A percentile compares a stretch with the other conserved stretches of the same genome.
phyloP scores from a whole-genome alignment of 2,329 filamentous ascomycete genomes.

The Fusarium graminum region DNA sequence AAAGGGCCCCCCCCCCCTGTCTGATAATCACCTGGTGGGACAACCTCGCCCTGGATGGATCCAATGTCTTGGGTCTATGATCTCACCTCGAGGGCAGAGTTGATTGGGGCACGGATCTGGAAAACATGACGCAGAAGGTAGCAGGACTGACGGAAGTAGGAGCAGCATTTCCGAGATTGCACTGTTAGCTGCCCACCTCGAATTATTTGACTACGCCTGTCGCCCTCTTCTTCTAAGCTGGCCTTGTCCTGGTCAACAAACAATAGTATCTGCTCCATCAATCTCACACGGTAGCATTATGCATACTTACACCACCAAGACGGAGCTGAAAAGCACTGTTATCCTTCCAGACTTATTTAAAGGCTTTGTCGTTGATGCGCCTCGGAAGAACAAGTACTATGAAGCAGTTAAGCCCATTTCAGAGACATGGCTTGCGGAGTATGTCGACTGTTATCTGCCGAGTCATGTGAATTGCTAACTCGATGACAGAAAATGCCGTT shows the following conservation, averaged over 20 bases:
- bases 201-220: constrained; percentile 5
- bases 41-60: background rate
- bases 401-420: constrained; percentile 20
- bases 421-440: constrained; percentile 27
- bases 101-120: background rate
- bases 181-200: background rate
- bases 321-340: constrained; percentile 5
- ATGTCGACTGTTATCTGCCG: background rate
- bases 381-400: constrained; percentile 14
- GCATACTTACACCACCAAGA: constrained; percentile 1
- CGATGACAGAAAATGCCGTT: constrained; percentile 1
- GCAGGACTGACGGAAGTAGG: too few species aligned
- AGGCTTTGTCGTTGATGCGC: constrained; percentile 12
- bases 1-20: background rate
- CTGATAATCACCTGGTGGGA: background rate
- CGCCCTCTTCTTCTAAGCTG: background rate
- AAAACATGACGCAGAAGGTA: constrained; percentile 5
- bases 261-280: background rate
- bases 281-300: background rate
- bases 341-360: constrained; percentile 17
- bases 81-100: background rate
- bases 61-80: background rate
- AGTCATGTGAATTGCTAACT: background rate
- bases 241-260: background rate
- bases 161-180: too few species aligned